These are phyloP conservation scores for Suhomyces bribrorum DNA, from an alignment of 1,139 yeast genomes.

Conservation along the genomic window DNA sequence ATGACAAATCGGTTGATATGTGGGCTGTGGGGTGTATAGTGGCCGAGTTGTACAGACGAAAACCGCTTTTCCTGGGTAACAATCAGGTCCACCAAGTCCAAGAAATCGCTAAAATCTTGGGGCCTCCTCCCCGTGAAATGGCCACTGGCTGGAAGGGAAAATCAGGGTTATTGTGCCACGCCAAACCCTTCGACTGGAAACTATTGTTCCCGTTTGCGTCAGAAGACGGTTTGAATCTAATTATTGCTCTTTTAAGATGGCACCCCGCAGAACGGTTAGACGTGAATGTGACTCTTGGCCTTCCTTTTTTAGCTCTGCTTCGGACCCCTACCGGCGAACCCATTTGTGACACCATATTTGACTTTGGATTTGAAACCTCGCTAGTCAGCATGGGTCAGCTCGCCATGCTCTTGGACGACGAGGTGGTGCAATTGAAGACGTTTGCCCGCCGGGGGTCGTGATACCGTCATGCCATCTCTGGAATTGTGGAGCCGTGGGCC, in stretches of 20 bases:
- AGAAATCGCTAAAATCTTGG: constrained; percentile 63
- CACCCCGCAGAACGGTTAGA: constrained; percentile 49
- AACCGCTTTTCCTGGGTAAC: constrained; percentile 71
- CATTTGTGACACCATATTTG: constrained; percentile 47
- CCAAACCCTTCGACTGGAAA: constrained; percentile 45
- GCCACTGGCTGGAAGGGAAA: constrained; percentile 34
- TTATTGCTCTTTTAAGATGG: constrained; percentile 62
- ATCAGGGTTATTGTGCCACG: constrained; percentile 37
- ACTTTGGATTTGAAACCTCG: constrained; percentile 60
- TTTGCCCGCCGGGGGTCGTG: no score
- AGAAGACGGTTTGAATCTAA: constrained; percentile 44
- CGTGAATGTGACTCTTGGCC: constrained; percentile 54
- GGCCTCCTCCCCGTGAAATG: constrained; percentile 55
- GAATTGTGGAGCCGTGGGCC: no score
- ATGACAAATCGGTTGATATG: constrained; percentile 64
- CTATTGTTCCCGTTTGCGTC: constrained; percentile 62
- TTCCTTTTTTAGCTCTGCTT: constrained; percentile 49
- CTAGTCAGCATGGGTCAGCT: constrained; percentile 40
- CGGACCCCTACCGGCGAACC: constrained; percentile 56
- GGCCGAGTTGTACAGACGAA: constrained; percentile 71
- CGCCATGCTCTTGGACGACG: constrained; percentile 47
- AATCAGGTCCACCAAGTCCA: constrained; percentile 64
- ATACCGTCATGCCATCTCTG: no score
- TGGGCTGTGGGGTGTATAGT: constrained; percentile 86
- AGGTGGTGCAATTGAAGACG: constrained; percentile 40